Conservation (phyloP, 768 basidiomycete genomes). For the Lentinula raphanica region DNA sequence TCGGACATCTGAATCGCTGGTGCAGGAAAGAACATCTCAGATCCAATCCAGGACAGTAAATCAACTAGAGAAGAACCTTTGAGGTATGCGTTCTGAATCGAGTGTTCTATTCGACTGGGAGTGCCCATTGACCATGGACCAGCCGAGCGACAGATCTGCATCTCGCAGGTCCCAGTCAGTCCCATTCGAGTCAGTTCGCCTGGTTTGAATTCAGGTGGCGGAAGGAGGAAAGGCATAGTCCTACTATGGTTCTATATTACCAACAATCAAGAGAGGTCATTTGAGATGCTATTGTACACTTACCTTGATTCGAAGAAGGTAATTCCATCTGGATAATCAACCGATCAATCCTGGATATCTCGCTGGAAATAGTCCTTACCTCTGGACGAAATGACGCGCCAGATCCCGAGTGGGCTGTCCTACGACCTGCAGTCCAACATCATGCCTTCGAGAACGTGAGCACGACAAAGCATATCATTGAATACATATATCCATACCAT, state of each 20-base stretch:
- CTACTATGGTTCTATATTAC: slow-evolving; percentile 79
- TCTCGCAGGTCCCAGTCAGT: slow-evolving; percentile 92
- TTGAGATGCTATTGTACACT: slow-evolving; percentile 7
- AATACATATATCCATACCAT: slow-evolving; percentile 55
- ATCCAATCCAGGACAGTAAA: neutral
- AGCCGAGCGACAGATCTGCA: slow-evolving; percentile 93
- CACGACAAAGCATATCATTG: neutral
- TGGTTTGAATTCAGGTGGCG: slow-evolving; percentile 86
- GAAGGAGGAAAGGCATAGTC: slow-evolving; percentile 88
- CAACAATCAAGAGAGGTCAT: neutral
- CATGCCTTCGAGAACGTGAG: slow-evolving; percentile 61
- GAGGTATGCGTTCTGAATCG: slow-evolving; percentile 91
- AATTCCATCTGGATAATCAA: slow-evolving; percentile 78
- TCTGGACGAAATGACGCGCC: slow-evolving; percentile 89
- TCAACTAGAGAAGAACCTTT: slow-evolving; percentile 55
- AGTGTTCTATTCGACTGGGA: slow-evolving; percentile 75
- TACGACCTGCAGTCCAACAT: slow-evolving; percentile 92
- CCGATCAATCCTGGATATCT: neutral
- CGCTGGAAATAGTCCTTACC: slow-evolving; percentile 41
- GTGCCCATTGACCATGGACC: slow-evolving; percentile 98
- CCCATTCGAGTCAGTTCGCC: slow-evolving; percentile 74
- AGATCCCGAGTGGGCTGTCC: slow-evolving; percentile 95
- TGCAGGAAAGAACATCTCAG: neutral
- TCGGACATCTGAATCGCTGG: slow-evolving; percentile 89
- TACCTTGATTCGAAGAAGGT: slow-evolving; percentile 88